A percentile compares a stretch with the other conserved stretches of the same genome.
These are phyloP conservation scores for Trichoderma sp. DNA, from an alignment of 2,329 filamentous ascomycete genomes.

Conservation along the genomic window DNA sequence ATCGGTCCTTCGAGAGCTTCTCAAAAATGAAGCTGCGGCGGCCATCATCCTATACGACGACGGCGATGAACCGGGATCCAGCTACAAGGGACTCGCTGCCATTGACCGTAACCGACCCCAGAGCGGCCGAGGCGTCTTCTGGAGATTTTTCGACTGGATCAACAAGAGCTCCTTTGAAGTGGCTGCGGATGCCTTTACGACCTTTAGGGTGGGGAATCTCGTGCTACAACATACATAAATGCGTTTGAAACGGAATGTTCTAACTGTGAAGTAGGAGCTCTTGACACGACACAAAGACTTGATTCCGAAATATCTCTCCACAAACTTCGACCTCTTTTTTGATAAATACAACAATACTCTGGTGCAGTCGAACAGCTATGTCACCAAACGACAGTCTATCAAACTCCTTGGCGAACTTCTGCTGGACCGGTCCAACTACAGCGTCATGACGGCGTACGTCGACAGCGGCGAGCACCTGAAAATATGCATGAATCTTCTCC, in stretches of 20 bases:
- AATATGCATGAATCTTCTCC: conserved; percentile 95
- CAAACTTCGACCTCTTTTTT: conserved; percentile 95
- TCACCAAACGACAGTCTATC: conserved; percentile 97
- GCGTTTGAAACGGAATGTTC: background rate
- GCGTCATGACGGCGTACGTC: conserved; percentile 96
- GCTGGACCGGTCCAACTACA: conserved; percentile 93
- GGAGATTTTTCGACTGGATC: conserved; percentile 97
- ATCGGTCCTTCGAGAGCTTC: conserved; percentile 82
- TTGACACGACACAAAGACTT: conserved; percentile 92
- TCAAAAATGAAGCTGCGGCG: conserved; percentile 88
- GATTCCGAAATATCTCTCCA: conserved; percentile 82
- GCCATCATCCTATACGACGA: conserved; percentile 94
- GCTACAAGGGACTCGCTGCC: conserved; percentile 73
- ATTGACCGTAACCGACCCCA: conserved; percentile 78
- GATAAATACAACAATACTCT: conserved; percentile 84
- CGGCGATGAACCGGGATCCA: conserved; percentile 70
- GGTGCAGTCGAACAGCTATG: conserved; percentile 91
- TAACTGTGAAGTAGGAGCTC: conserved; percentile 68
- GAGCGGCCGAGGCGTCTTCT: conserved; percentile 84
- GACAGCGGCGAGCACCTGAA: conserved; percentile 95
- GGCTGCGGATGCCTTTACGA: conserved; percentile 95
- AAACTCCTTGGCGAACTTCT: conserved; percentile 95
- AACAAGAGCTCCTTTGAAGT: conserved; percentile 96
- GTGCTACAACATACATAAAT: background rate
- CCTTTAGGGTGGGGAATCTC: conserved; percentile 73